phyloP scores from a whole-genome alignment of 257 asterid genomes.

The Penstemon davidsonii region DNA sequence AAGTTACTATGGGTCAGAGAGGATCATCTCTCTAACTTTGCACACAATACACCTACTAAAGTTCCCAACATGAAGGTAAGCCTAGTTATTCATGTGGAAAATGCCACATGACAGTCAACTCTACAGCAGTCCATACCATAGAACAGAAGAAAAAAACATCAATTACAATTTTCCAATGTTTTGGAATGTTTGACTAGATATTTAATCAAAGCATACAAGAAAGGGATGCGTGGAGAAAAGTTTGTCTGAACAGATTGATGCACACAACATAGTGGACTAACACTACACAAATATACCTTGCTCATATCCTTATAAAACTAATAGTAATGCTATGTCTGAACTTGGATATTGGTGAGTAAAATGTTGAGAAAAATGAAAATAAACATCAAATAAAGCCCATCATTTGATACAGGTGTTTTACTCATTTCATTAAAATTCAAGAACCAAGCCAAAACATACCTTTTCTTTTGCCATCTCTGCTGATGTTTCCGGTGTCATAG shows the following conservation, averaged over 20 bases:
- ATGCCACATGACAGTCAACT: neutral
- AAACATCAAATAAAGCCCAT: no score
- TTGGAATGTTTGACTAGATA: constrained; percentile 13
- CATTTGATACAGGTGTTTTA: no score
- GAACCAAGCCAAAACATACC: constrained; percentile 35
- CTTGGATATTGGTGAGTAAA: no score
- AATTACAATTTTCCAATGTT: constrained; percentile 15
- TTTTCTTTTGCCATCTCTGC: constrained; percentile 97
- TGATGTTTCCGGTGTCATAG: constrained; percentile 57
- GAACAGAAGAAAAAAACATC: constrained; percentile 22
- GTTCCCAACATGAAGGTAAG: neutral
- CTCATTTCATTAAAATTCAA: no score
- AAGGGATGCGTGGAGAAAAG: neutral
- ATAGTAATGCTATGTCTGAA: neutral
- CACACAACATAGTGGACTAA: neutral
- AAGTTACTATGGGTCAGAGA: no score
- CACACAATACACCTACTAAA: constrained; percentile 8
- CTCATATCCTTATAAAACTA: constrained; percentile 13
- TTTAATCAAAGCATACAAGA: constrained; percentile 3
- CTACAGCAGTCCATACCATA: neutral
- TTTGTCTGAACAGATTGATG: neutral
- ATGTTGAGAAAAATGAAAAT: no score
- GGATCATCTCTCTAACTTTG: constrained; percentile 7
- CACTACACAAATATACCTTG: neutral
- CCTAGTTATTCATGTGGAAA: neutral